Conservation (phyloP, 352 stramenopile genomes). For the Phytophthora meadii region DNA sequence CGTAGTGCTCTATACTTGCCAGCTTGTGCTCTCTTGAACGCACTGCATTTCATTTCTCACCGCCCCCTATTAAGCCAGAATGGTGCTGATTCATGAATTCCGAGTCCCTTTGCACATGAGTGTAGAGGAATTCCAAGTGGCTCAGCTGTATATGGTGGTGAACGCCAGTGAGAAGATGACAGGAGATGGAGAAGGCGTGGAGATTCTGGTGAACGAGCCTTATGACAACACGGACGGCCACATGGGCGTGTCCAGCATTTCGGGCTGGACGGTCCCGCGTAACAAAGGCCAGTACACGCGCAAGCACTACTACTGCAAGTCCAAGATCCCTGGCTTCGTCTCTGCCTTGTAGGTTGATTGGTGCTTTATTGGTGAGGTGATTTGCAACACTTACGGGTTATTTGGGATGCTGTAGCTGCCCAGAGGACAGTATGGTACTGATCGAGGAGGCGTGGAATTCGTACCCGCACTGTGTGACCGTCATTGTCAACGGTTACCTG, state of each 20-base stretch:
- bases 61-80: conserved; percentile 15
- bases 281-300: conserved; percentile 90
- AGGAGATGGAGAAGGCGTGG: conserved; percentile 83
- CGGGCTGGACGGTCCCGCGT: conserved; percentile 69
- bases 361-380: neutral
- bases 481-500: conserved; percentile 87
- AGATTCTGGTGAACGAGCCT: conserved; percentile 89
- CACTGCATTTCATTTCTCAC: conserved; percentile 8
- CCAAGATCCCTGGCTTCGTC: conserved; percentile 82
- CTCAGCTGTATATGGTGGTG: conserved; percentile 89
- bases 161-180: conserved; percentile 88
- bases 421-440: conserved; percentile 87
- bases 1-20: neutral
- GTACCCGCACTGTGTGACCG: conserved; percentile 88
- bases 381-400: neutral
- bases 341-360: conserved; percentile 68
- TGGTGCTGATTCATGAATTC: conserved; percentile 90
- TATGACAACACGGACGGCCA: conserved; percentile 87
- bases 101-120: conserved; percentile 88
- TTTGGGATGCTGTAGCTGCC: conserved; percentile 51
- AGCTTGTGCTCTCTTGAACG: conserved; percentile 11
- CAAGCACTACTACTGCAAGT: conserved; percentile 91
- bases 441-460: conserved; percentile 89
- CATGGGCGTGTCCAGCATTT: conserved; percentile 79
- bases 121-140: conserved; percentile 87